phyloP scores from a whole-genome alignment of 805 yeast genomes.

The Pichia rugopelliculosa region DNA sequence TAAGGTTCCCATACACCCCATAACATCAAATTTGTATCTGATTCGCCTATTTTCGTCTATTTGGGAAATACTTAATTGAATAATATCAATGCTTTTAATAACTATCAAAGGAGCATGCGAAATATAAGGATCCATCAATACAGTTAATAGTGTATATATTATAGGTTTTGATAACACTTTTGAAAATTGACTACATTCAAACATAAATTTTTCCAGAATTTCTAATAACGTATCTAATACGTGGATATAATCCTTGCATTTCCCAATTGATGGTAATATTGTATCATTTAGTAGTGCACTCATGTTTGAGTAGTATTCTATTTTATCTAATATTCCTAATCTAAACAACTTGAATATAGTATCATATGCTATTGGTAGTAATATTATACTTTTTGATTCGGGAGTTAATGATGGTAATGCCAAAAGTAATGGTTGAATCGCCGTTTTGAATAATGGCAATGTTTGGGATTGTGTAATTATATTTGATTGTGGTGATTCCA shows the following conservation, averaged over 20 bases:
- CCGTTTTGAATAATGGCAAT: constrained; percentile 16
- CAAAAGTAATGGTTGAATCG: constrained; percentile 23
- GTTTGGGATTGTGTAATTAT: constrained; percentile 21
- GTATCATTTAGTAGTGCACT: constrained; percentile 21
- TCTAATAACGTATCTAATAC: constrained; percentile 14
- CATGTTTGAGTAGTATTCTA: constrained; percentile 12
- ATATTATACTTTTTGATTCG: constrained; percentile 12
- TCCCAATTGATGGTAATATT: constrained; percentile 22
- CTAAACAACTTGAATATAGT: constrained; percentile 14
- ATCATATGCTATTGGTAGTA: constrained; percentile 21
- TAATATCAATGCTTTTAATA: neutral
- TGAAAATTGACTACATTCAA: constrained; percentile 15
- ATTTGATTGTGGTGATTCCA: constrained; percentile 4
- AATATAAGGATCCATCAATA: constrained; percentile 23
- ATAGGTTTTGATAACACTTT: constrained; percentile 18
- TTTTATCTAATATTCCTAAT: constrained; percentile 4
- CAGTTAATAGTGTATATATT: constrained; percentile 18
- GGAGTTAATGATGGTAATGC: constrained; percentile 27
- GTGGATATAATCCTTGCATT: constrained; percentile 21
- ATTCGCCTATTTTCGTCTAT: constrained; percentile 1
- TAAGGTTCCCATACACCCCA: constrained; percentile 17
- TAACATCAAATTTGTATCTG: constrained; percentile 19
- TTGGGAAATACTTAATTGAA: constrained; percentile 1
- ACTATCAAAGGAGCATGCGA: constrained; percentile 13
- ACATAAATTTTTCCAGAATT: constrained; percentile 9